Evolutionary conservation across 2,329 filamentous ascomycete genomes (phyloP), one percentile per base, ranked within the genome.

Genomic region (Nemania serpens): DNA sequence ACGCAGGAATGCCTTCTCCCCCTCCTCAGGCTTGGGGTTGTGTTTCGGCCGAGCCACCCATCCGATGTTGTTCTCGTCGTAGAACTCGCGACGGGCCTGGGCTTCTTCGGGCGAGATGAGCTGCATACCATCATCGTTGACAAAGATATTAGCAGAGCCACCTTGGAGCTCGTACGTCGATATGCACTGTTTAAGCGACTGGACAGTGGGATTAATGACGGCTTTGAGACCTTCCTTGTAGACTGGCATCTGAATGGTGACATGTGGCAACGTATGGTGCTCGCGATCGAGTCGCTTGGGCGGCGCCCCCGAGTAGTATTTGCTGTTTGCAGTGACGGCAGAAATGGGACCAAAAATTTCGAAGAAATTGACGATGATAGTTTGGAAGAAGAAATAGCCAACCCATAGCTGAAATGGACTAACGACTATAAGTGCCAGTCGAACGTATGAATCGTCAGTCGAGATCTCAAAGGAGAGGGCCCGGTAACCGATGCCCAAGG

Each of bases 121-220:
- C 70, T 88, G 86, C 81, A 89, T 85, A 58, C 87, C 87, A 64
- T 90, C 87, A 58, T 90, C 87, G 65, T 89, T 89, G 70, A 89
- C 75, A 68, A 88, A 88, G 63, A 90, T 87, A 68, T 84, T 88
- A 25, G 87, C 87, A 1, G 85, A 83, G 7, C 87, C 87, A n/a
- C 87, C 87, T 69, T 84, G 82, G 66, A 83, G 74, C 65, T 86
- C 84, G 65, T 86, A 87, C 12, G 83, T 83, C 37, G 82, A 82
- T 62, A 86, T 85, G 17, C 83, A 84, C 13, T 79, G 79, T 69
- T 84, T 84, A 36, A 86, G 72, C 3, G 82, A 85, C 18, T 79
- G 76, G 45, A 86, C 79, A 0, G 84, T 86, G 0, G 84, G 84
- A 47, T 78, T 76, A 64, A 86, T 85, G 69, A 84, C 79, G 15